Base-by-base conservation (phyloP, 768 basidiomycete genomes). In the Coprinellus aureogranulatus region DNA sequence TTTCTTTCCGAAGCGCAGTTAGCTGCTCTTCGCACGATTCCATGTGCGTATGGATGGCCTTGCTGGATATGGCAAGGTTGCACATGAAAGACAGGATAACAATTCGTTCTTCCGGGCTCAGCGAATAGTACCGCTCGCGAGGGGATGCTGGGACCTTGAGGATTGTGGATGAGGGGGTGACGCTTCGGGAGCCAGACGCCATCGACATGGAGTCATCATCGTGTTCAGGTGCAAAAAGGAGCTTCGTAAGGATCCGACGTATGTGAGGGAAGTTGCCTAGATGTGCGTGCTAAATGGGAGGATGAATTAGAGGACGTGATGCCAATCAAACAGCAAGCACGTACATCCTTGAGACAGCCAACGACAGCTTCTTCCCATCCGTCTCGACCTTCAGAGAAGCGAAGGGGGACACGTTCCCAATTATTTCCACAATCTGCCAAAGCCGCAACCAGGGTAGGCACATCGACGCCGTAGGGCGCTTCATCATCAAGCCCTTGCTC, bases 281-380 rank as follows among this genome's bases (percentile, higher is more conserved):
- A 37, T 84, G 90, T 25, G 90, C 92, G 61, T 92, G 88, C 91
- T 94, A 65, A 16, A 64, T 45, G 57, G 23, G 25, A 42, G 41
- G 26, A 34, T 59, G 48, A 47, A 46, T 27, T 20, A 60, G n/a
- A 30, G 52, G 16, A 2, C 55, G 18, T 59, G n/a, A 34, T 53
- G n/a, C 46, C 39, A 28, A 44, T 31, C 31, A 26, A 53, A 49
- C 20, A 47, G 44, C 48, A 39, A 16, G 22, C 46, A 85, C 93
- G 62, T 65, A 96, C 94, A 70, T 96, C 89, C 78, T 91, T 91
- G 62, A 96, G 74, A 65, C 93, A 89, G 42, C 92, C 93, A 30
- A 94, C 77, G 22, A 97, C 78, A 16, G 92, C 89, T 62, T 94
- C 92, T 72, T 97, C 93, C 95, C 95, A 98, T 12, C 90, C 89